Evolutionary conservation across 2,329 filamentous ascomycete species (phyloP).

Genomic region (Didymella glomerata): DNA sequence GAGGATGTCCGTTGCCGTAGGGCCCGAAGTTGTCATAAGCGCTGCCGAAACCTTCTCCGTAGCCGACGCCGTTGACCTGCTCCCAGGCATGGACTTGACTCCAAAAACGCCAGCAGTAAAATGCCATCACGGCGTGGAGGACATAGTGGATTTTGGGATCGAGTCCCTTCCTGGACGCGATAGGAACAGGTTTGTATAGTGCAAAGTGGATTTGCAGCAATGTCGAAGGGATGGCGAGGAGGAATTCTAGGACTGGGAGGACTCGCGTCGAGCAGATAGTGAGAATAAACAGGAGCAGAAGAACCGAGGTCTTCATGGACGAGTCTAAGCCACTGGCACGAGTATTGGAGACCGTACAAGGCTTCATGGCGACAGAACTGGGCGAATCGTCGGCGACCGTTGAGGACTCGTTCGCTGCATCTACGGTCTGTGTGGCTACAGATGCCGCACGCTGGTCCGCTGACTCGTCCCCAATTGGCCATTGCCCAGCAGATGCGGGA

Average conservation of each 20-base stretch:
- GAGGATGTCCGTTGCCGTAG: not conserved
- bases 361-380: not conserved
- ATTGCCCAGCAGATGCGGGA: not conserved
- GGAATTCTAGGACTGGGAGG: not conserved
- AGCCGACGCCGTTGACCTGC: slow-evolving; percentile 9
- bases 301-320: too few relatives aligned
- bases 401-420: not conserved
- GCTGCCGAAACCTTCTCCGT: slow-evolving; percentile 6
- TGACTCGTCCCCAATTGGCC: not conserved
- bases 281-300: not conserved
- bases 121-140: not conserved
- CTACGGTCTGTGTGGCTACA: not conserved
- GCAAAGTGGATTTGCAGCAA: not conserved
- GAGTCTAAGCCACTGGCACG: not conserved
- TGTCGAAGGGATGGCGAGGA: not conserved
- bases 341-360: not conserved
- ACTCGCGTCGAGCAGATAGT: too few relatives aligned
- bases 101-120: not conserved
- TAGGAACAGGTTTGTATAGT: not conserved
- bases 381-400: not conserved
- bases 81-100: slow-evolving; percentile 6
- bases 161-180: not conserved
- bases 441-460: not conserved
- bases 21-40: not conserved
- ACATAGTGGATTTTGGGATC: not conserved